phyloP scores from a whole-genome alignment of 305 asterid genomes.

The Solanum hybrid region DNA sequence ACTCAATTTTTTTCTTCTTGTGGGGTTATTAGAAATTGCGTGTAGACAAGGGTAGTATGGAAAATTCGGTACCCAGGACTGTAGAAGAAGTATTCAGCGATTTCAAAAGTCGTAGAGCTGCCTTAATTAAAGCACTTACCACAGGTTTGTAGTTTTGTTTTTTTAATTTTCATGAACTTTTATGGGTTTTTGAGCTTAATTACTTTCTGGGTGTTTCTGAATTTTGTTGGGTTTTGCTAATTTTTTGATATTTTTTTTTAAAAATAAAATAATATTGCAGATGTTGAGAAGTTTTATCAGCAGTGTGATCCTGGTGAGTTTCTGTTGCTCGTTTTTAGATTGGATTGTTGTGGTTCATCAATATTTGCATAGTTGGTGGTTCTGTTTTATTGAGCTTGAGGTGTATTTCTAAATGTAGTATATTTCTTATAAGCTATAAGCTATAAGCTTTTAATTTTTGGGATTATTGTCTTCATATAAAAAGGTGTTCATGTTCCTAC shows the following conservation, averaged over 20 bases:
- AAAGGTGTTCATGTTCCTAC: neutral
- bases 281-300: conserved; percentile 30
- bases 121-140: conserved; percentile 75
- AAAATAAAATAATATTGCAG: conserved; percentile 12
- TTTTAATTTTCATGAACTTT: neutral
- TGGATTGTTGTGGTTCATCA: neutral
- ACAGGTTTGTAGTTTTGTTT: conserved; percentile 24
- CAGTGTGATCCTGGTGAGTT: conserved; percentile 42
- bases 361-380: neutral
- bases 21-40: neutral
- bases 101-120: conserved; percentile 65
- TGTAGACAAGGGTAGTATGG: conserved; percentile 22
- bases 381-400: neutral
- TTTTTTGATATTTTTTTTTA: neutral
- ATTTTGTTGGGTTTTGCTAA: neutral
- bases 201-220: neutral
- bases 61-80: conserved; percentile 57
- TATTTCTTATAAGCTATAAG: neutral
- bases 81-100: conserved; percentile 75
- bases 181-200: neutral
- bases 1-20: neutral
- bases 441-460: neutral
- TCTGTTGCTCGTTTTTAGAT: neutral
- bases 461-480: neutral
- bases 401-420: neutral